Base-by-base conservation (phyloP, 106 monocot species). In the Phalaenopsis aphrodite region DNA sequence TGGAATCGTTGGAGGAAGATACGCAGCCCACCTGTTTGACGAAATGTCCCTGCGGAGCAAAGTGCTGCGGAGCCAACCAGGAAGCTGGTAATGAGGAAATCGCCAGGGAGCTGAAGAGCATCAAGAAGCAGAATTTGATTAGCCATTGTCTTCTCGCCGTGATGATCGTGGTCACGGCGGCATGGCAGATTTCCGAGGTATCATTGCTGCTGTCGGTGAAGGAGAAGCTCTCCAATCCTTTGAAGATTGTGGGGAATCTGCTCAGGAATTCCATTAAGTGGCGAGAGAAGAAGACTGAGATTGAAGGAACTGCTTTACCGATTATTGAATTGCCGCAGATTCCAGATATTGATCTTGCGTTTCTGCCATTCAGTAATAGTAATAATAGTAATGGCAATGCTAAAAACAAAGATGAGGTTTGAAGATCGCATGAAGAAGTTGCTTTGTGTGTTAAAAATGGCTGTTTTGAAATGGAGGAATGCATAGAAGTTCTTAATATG, bases 131-230 rank as follows among this genome's bases (percentile, higher is more conserved):
- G 78, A 92, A 92, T 61, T 6, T 37, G 24, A 84, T 92, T 21
- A 92, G 89, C n/a, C 89, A 92, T 15, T 82, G 85, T 68, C 89
- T 92, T 30, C 85, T 92, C 23, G 78, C 87, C 3, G 81, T 76
- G 7, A 46, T 92, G 76, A 84, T 92, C n/a, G 58, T 86, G 8
- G 46, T 83, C 8, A 89, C 84, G 0, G 82, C 77, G 7, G 78
- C 78, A 5, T 92, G 92, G 92, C 89, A 89, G 42, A 80, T 84
- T 23, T 56, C 76, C 23, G 92, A 89, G 86, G 82, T 83, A 42
- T 84, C 87, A 0, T 8, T 89, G 6, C 48, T 92, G 37, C 80
- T 88, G 5, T 36, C 80, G 3, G 58, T 84, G 72, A 84, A 79
- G 78, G 73, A 81, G 38, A 92, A 83, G 57, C 8, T 92, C 8